Base-by-base conservation (phyloP, 306 rosid genomes). In the Trichosanthes cucumerina region DNA sequence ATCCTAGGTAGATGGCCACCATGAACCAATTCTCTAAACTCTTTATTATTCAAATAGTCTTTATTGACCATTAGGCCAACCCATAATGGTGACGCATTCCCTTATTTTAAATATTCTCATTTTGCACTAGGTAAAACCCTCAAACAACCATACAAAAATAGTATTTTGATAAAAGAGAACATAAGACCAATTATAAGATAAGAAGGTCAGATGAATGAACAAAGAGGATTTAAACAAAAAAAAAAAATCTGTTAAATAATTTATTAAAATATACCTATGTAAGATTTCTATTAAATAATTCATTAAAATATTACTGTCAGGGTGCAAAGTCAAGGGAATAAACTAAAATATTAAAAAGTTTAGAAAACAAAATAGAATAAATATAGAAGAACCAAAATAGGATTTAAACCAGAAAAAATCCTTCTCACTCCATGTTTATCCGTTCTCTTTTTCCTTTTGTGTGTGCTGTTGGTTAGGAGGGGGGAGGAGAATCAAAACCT, bases 401-500 rank as follows among this genome's bases (percentile, higher is more conserved):
- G 12, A 36, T 65, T 65, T 65, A 65, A 36, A 64, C 47, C 7
- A 36, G n/a, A 65, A 36, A 65, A 38, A 13, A 14, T 0, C 3
- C 28, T 28, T 28, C 18, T 24, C 68, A 38, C 26, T 18, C 28
- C 75, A 68, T 38, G n/a, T 68, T 7, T n/a, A 15, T 65, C 73
- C 24, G 24, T 10, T 68, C 12, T 8, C 7, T 7, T 36, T 66
- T 36, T 43, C 36, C 9, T 43, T 21, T 15, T 70, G 76, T 44
- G 36, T 21, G 75, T 21, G 75, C 8, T 38, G 75, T 18, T 38
- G 31, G 52, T 68, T 21, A 2, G 76, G 76, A 8, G 1, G n/a
- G 41, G 14, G 59, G 9, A 6, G 9, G 79, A 23, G 36, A 83
- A 76, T 36, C 28, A 83, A 84, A 62, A 96, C 99, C 99, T 91